These are phyloP conservation scores for Diplogelasinospora grovesii DNA, from an alignment of 495 filamentous ascomycete genomes.

Conservation along the genomic window DNA sequence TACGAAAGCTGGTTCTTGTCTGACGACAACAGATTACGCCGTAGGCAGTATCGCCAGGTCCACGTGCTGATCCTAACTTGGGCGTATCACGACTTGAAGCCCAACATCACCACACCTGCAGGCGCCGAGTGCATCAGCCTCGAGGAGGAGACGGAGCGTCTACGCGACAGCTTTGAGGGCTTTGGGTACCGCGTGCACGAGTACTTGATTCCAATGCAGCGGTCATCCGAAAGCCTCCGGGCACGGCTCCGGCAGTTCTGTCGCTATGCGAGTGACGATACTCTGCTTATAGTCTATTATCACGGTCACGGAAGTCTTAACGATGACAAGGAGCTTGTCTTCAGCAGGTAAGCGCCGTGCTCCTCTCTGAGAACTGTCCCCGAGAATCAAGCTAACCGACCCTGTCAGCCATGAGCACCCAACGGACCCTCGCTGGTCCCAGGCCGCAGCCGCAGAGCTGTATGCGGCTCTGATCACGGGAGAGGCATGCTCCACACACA, in stretches of 20 bases:
- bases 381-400: neutral
- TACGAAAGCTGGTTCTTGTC: no score
- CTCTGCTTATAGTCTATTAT: slow-evolving; percentile 27
- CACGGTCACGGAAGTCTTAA: slow-evolving; percentile 28
- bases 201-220: slow-evolving; percentile 23
- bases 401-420: slow-evolving; percentile 25
- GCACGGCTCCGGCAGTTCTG: slow-evolving; percentile 17
- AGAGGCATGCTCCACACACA: slow-evolving; percentile 11
- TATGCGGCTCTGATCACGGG: slow-evolving; percentile 21
- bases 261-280: slow-evolving; percentile 20
- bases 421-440: slow-evolving; percentile 20
- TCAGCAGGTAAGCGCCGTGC: slow-evolving; percentile 20
- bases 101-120: slow-evolving; percentile 20
- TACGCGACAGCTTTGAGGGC: slow-evolving; percentile 18
- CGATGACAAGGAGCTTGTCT: slow-evolving; percentile 27
- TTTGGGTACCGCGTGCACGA: slow-evolving; percentile 25
- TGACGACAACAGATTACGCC: no score
- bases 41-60: slow-evolving; percentile 20
- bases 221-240: slow-evolving; percentile 11
- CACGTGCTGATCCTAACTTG: slow-evolving; percentile 27
- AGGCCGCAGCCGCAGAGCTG: slow-evolving; percentile 26
- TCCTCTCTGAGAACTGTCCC: neutral
- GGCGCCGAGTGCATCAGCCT: slow-evolving; percentile 22
- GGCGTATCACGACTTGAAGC: slow-evolving; percentile 24
- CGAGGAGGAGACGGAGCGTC: slow-evolving; percentile 25